These are phyloP conservation scores for Sporobolomyces pararoseus DNA, from an alignment of 768 basidiomycete genomes.

Conservation along the genomic window DNA sequence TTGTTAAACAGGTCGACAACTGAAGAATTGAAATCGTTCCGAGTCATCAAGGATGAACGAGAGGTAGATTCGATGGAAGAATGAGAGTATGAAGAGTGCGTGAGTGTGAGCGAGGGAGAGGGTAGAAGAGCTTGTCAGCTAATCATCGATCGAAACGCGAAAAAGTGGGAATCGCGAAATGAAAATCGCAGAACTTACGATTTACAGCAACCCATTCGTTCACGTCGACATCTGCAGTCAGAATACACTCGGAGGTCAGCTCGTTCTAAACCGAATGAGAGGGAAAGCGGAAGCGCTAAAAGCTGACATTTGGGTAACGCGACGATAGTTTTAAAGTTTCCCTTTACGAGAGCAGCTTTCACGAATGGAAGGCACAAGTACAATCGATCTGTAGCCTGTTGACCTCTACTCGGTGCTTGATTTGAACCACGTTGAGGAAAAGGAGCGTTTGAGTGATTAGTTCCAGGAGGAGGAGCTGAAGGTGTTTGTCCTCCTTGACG, in stretches of 20 bases:
- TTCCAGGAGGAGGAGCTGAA: conserved; percentile 16
- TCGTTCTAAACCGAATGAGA: conserved; percentile 25
- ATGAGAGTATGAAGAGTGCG: no score
- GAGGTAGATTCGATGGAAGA: not conserved
- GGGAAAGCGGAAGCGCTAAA: no score
- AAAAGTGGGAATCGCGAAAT: not conserved
- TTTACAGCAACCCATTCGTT: conserved; percentile 57
- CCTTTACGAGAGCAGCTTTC: conserved; percentile 91
- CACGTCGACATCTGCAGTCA: conserved; percentile 51
- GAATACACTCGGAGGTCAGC: no score
- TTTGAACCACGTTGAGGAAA: conserved; percentile 5
- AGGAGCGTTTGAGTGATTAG: conserved; percentile 29
- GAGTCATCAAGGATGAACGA: not conserved
- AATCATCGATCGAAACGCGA: not conserved
- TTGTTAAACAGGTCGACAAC: conserved; percentile 98
- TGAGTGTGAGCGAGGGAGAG: no score
- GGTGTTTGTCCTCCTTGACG: not conserved
- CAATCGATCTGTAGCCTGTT: conserved; percentile 58
- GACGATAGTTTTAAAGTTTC: conserved; percentile 97
- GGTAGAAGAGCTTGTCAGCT: no score
- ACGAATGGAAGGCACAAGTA: conserved; percentile 93
- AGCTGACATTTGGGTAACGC: conserved; percentile 75
- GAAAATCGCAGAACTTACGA: conserved; percentile 52
- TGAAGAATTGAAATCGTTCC: conserved; percentile 46
- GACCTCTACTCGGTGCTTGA: conserved; percentile 12